These are phyloP conservation scores for Ettlia oleoabundans DNA, from an alignment of 139 green algal genomes.

Conservation along the genomic window DNA sequence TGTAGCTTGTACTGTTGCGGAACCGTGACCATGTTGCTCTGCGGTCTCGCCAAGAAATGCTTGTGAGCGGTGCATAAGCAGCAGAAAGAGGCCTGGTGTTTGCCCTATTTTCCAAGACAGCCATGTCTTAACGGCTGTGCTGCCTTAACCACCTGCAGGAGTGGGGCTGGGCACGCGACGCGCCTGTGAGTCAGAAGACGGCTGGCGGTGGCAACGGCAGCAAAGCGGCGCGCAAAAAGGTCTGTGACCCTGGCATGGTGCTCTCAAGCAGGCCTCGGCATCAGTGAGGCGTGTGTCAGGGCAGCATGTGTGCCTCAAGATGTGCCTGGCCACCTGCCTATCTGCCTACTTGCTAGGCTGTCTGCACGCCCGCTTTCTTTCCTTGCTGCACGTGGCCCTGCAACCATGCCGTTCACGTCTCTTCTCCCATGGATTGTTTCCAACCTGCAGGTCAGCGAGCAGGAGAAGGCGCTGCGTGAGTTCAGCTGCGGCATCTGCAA, in stretches of 20 bases:
- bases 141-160: slow-evolving; percentile 6
- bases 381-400: no score
- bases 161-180: slow-evolving; percentile 76
- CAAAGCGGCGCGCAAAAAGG: slow-evolving; percentile 60
- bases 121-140: neutral
- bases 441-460: slow-evolving; percentile 56
- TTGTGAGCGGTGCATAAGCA: no score
- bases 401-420: no score
- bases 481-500: slow-evolving; percentile 85
- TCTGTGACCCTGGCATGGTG: neutral
- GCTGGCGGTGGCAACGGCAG: slow-evolving; percentile 34
- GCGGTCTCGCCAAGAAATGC: no score
- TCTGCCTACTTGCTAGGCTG: no score
- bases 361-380: no score
- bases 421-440: no score
- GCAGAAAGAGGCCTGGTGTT: no score
- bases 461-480: slow-evolving; percentile 78
- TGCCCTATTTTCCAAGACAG: neutral
- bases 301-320: neutral
- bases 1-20: no score
- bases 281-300: no score
- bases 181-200: slow-evolving; percentile 58
- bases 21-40: no score
- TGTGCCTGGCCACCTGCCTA: neutral
- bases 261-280: no score